A percentile compares a stretch with the other conserved stretches of the same genome.
Conservation (phyloP, 176 grass and related monocot genomes). For the Triticum dicoccoides region DNA sequence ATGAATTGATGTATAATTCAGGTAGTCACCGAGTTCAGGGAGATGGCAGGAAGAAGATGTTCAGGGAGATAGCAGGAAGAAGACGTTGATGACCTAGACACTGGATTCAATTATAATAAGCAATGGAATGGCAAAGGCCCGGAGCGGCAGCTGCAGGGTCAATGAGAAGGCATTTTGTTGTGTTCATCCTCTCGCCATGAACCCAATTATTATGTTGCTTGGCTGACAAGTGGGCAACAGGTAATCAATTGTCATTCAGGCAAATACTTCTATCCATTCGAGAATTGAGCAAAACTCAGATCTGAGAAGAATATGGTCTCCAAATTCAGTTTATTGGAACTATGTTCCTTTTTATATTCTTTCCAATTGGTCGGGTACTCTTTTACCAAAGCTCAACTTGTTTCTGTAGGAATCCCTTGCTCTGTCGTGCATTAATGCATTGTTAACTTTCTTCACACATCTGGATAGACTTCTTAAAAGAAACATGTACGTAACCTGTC, state of each 20-base stretch:
- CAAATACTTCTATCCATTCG: background rate
- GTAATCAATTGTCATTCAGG: constrained; percentile 31
- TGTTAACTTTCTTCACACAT: too few relatives aligned
- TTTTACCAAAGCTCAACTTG: too few relatives aligned
- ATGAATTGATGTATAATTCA: background rate
- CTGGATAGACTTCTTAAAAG: too few relatives aligned
- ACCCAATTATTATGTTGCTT: constrained; percentile 35
- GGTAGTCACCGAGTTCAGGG: constrained; percentile 37
- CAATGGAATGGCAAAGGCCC: constrained; percentile 58
- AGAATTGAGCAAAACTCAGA: too few relatives aligned
- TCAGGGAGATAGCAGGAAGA: constrained; percentile 91
- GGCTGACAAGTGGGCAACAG: constrained; percentile 83
- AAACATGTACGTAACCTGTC: background rate
- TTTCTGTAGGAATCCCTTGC: too few relatives aligned
- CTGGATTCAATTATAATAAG: constrained; percentile 75
- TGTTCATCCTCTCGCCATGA: constrained; percentile 32
- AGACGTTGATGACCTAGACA: constrained; percentile 90
- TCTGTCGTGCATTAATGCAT: too few relatives aligned
- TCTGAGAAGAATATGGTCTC: too few relatives aligned
- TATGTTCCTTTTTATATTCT: too few relatives aligned
- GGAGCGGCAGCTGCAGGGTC: constrained; percentile 32
- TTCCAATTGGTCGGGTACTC: too few relatives aligned
- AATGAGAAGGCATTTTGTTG: too few relatives aligned
- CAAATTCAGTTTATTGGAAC: too few relatives aligned
- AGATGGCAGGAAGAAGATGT: too few relatives aligned